Evolutionary conservation across 2,329 filamentous ascomycete species (phyloP).

Genomic region (Tolypocladium capitatum): DNA sequence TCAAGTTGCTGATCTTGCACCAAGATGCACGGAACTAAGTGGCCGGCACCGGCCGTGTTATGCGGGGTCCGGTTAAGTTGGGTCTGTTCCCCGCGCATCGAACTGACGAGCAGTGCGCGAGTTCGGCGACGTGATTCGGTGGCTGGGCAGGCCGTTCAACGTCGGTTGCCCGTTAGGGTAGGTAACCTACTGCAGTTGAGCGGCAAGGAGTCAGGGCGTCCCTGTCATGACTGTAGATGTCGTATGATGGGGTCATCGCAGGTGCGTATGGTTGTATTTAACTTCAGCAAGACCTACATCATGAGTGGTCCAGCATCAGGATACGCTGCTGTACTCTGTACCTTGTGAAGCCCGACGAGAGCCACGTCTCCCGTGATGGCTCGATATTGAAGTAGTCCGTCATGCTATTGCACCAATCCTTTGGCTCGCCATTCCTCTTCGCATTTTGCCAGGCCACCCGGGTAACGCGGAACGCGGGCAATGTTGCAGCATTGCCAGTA

Average conservation of each 20-base stretch:
- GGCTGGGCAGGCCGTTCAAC: not conserved
- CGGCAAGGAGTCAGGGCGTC: too few relatives aligned
- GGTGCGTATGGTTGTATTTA: too few relatives aligned
- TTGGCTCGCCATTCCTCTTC: constrained; percentile 18
- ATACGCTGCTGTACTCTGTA: not conserved
- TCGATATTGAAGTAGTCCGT: not conserved
- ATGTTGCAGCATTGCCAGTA: constrained; percentile 25
- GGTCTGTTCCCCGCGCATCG: not conserved
- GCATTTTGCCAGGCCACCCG: constrained; percentile 14
- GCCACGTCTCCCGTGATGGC: not conserved
- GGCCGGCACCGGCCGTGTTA: not conserved
- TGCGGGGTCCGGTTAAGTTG: not conserved
- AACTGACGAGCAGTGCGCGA: not conserved
- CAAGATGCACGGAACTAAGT: not conserved
- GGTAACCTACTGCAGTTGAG: not conserved
- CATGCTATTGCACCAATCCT: not conserved
- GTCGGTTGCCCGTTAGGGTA: not conserved
- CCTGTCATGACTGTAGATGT: too few relatives aligned
- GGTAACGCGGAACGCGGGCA: constrained; percentile 24
- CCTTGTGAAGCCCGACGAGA: too few relatives aligned
- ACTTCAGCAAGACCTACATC: too few relatives aligned
- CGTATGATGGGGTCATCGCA: too few relatives aligned
- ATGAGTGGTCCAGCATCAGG: too few relatives aligned
- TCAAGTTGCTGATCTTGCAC: not conserved
- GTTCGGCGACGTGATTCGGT: not conserved